phyloP scores from a whole-genome alignment of 805 yeast species.

The Cyberlindnera galapagoensis region DNA sequence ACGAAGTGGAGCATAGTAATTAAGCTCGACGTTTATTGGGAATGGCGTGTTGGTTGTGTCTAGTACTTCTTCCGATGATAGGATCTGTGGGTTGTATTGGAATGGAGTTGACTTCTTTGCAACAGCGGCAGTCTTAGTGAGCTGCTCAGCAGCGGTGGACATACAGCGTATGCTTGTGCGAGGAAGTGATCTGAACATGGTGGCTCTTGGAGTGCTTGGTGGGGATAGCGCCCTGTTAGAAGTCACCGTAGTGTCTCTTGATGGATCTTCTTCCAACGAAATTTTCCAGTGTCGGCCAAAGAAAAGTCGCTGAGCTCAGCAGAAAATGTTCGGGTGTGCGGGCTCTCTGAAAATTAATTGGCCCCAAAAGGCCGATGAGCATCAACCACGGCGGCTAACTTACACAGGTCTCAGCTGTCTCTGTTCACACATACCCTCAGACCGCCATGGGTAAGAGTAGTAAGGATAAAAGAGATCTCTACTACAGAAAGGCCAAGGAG shows the following conservation, averaged over 20 bases:
- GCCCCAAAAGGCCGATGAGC: too few species aligned
- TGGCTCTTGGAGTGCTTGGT: too few species aligned
- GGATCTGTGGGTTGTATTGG: constrained; percentile 32
- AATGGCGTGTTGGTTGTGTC: constrained; percentile 45
- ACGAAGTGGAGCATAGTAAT: constrained; percentile 73
- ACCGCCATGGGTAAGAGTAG: constrained; percentile 93
- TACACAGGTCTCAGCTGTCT: too few species aligned
- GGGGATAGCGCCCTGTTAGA: too few species aligned
- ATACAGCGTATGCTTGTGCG: constrained; percentile 6
- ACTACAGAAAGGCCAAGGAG: constrained; percentile 91
- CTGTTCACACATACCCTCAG: too few species aligned
- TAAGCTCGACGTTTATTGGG: constrained; percentile 81
- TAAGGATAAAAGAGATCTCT: constrained; percentile 89
- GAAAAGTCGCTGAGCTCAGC: too few species aligned
- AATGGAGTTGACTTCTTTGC: constrained; percentile 7
- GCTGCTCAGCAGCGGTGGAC: constrained; percentile 9
- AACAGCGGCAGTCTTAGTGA: constrained; percentile 10
- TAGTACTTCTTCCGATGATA: constrained; percentile 28
- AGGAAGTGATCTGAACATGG: constrained; percentile 7
- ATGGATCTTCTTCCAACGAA: too few species aligned
- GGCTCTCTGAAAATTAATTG: too few species aligned
- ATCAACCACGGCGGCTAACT: too few species aligned
- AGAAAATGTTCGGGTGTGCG: too few species aligned
- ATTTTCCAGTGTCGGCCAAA: too few species aligned
- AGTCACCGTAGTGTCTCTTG: too few species aligned